These are phyloP conservation scores for Neurospora discreta DNA, from an alignment of 495 filamentous ascomycete species.

Conservation along the genomic window DNA sequence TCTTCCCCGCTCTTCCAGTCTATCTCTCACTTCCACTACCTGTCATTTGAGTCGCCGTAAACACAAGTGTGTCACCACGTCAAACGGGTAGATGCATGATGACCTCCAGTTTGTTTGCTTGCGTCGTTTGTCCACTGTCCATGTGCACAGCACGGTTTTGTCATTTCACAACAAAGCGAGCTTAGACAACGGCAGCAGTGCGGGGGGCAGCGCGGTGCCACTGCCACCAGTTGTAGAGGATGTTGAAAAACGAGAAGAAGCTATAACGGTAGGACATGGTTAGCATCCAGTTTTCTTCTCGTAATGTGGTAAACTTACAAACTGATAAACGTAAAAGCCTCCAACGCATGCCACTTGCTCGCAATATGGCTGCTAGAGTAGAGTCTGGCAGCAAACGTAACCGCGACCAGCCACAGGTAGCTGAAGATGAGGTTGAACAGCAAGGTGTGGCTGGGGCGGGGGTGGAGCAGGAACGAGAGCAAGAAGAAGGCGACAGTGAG, in stretches of 20 bases:
- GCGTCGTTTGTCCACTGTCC: background rate
- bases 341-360: constrained; percentile 37
- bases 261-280: constrained; percentile 20
- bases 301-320: constrained; percentile 34
- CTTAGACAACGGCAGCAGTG: constrained; percentile 17
- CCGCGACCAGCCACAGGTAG: constrained; percentile 53
- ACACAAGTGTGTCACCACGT: background rate
- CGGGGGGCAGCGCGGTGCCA: constrained; percentile 16
- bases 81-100: background rate
- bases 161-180: background rate
- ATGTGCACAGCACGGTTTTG: background rate
- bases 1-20: background rate
- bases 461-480: constrained; percentile 42
- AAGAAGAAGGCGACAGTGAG: constrained; percentile 49
- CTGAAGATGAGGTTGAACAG: constrained; percentile 51
- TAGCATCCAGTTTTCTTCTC: constrained; percentile 9
- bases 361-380: constrained; percentile 15
- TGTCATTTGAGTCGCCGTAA: background rate
- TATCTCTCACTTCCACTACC: background rate
- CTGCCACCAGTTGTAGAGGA: constrained; percentile 37
- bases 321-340: constrained; percentile 50
- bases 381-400: constrained; percentile 48
- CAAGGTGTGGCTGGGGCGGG: constrained; percentile 36
- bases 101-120: background rate
- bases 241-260: constrained; percentile 44